Conservation (phyloP, 352 stramenopile genomes). For the Globisporangium iwayamae region DNA sequence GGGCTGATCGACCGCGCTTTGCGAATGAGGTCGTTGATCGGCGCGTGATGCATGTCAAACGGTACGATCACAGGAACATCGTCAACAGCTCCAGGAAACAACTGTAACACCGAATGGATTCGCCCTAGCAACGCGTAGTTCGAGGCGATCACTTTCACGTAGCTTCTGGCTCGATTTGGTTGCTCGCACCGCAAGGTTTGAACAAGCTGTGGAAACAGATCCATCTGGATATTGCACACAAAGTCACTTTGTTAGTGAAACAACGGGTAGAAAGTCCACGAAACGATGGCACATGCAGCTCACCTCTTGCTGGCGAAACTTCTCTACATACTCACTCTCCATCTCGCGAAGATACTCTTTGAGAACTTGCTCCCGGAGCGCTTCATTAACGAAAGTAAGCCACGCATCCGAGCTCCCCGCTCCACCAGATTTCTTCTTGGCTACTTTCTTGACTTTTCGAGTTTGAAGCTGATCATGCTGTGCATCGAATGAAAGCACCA, state of each 20-base stretch:
- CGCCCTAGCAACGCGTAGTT: slow-evolving; percentile 37
- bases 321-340: slow-evolving; percentile 29
- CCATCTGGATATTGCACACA: slow-evolving; percentile 14
- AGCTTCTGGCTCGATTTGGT: slow-evolving; percentile 50
- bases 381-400: slow-evolving; percentile 42
- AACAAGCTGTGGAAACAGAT: slow-evolving; percentile 61
- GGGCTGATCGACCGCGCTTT: slow-evolving; percentile 20
- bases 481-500: not conserved
- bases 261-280: not conserved
- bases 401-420: slow-evolving; percentile 24
- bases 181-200: slow-evolving; percentile 56
- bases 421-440: slow-evolving; percentile 13
- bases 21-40: slow-evolving; percentile 40
- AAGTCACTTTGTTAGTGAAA: not conserved
- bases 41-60: slow-evolving; percentile 36
- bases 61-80: slow-evolving; percentile 23
- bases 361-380: slow-evolving; percentile 35
- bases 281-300: not conserved
- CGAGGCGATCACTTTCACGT: slow-evolving; percentile 46
- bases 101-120: slow-evolving; percentile 31
- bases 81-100: slow-evolving; percentile 40
- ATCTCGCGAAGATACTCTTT: slow-evolving; percentile 34
- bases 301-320: slow-evolving; percentile 54
- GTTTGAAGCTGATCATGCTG: slow-evolving; percentile 10
- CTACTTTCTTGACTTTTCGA: slow-evolving; percentile 18